Percentiles rank a stretch among this genome's conserved stretches.
Evolutionary conservation across 192 early-diverging fungal genomes (phyloP).

Genomic region (Coemansia brasiliensis): DNA sequence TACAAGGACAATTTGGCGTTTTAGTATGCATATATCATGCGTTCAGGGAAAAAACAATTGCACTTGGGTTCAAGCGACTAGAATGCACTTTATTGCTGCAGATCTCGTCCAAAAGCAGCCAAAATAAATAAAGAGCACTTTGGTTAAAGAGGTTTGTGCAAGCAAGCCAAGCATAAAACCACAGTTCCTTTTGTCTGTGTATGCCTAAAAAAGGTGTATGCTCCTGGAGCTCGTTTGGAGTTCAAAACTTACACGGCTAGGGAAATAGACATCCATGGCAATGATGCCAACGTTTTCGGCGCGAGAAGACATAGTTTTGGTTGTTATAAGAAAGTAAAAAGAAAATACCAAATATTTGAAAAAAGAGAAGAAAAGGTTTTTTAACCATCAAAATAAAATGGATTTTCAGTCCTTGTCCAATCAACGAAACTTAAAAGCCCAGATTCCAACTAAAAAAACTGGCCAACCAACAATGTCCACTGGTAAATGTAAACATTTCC

Average conservation of each 20-base stretch:
- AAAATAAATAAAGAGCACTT: neutral
- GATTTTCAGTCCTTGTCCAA: too few relatives aligned
- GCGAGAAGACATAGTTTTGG: slow-evolving; percentile 24
- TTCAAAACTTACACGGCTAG: slow-evolving; percentile 54
- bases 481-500: too few relatives aligned
- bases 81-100: too few relatives aligned
- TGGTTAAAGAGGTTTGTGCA: too few relatives aligned
- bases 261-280: slow-evolving; percentile 71
- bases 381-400: neutral
- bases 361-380: slow-evolving; percentile 1
- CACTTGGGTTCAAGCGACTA: too few relatives aligned
- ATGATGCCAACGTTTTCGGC: slow-evolving; percentile 64
- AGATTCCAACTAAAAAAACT: neutral
- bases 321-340: neutral
- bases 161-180: too few relatives aligned
- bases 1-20: slow-evolving; percentile 4
- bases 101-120: neutral
- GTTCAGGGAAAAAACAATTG: neutral
- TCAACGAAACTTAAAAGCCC: neutral
- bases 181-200: neutral
- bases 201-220: too few relatives aligned
- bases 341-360: slow-evolving; percentile 1
- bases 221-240: too few relatives aligned
- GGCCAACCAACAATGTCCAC: too few relatives aligned
- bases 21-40: neutral